phyloP scores from a whole-genome alignment of 1,139 yeast species.

The Magnusiomyces suaveolens region DNA sequence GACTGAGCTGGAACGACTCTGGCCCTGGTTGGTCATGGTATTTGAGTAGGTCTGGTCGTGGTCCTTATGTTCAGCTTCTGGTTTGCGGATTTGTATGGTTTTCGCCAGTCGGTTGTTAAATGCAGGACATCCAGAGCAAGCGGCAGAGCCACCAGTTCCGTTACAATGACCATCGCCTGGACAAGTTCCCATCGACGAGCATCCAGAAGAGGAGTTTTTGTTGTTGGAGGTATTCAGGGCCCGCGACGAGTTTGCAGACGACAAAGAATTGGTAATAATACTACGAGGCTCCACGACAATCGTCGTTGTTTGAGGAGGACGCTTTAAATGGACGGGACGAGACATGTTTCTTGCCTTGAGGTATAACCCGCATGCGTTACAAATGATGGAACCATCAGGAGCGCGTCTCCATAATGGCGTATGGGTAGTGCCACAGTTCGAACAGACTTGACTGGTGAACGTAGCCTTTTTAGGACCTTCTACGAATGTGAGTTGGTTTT shows the following conservation, averaged over 20 bases:
- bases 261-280: too few species aligned
- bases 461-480: not conserved
- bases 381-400: constrained; percentile 54
- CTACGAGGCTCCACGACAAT: constrained; percentile 22
- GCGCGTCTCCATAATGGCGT: constrained; percentile 66
- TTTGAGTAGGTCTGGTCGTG: not conserved
- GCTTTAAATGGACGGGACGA: constrained; percentile 52
- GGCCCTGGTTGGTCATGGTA: too few species aligned
- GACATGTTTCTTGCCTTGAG: constrained; percentile 36
- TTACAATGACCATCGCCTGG: constrained; percentile 79
- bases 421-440: constrained; percentile 56
- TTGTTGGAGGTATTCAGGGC: too few species aligned
- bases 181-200: constrained; percentile 47
- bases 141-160: constrained; percentile 76
- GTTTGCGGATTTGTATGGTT: constrained; percentile 16
- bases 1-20: not conserved
- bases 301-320: constrained; percentile 46
- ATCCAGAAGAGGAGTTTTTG: not conserved
- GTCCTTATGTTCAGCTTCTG: not conserved
- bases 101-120: constrained; percentile 53
- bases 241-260: too few species aligned
- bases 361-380: constrained; percentile 62
- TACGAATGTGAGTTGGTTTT: not conserved
- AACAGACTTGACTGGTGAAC: constrained; percentile 39
- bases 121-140: constrained; percentile 79